Evolutionary conservation across 2,329 filamentous ascomycete genomes (phyloP).

Genomic region (Pseudopithomyces chartarum): DNA sequence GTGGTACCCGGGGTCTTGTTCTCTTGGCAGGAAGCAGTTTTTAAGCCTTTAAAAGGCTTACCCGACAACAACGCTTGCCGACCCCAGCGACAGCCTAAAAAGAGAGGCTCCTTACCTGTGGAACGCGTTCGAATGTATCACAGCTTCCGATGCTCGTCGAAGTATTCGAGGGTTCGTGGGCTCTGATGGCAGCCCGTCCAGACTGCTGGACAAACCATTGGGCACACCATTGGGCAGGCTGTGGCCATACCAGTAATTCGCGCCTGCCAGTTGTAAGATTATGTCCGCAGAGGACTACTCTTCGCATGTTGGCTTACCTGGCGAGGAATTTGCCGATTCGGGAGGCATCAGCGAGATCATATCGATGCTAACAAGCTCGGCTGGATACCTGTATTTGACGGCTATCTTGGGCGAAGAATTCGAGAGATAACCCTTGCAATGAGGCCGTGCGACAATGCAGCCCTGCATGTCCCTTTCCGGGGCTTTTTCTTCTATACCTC

Average conservation of each 20-base stretch:
- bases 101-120: slow-evolving; percentile 32
- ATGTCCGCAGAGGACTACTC: not conserved
- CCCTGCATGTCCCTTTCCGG: slow-evolving; percentile 32
- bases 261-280: slow-evolving; percentile 27
- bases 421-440: slow-evolving; percentile 21
- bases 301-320: slow-evolving; percentile 26
- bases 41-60: not conserved
- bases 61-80: not conserved
- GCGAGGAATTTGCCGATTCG: slow-evolving; percentile 39
- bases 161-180: slow-evolving; percentile 31
- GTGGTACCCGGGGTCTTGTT: not conserved
- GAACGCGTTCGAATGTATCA: slow-evolving; percentile 32
- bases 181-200: slow-evolving; percentile 32
- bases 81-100: not conserved
- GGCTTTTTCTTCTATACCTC: slow-evolving; percentile 37
- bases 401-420: slow-evolving; percentile 21
- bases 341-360: slow-evolving; percentile 46
- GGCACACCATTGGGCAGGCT: slow-evolving; percentile 36
- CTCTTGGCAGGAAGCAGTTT: not conserved
- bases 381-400: slow-evolving; percentile 26
- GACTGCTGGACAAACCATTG: slow-evolving; percentile 16
- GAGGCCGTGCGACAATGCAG: slow-evolving; percentile 30
- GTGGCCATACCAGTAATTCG: slow-evolving; percentile 42
- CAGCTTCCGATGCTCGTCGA: slow-evolving; percentile 40
- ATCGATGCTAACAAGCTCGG: slow-evolving; percentile 24